Evolutionary conservation across 306 rosid species (phyloP), one percentile per base, ranked within the genome.

Genomic region (Acacia crassicarpa): DNA sequence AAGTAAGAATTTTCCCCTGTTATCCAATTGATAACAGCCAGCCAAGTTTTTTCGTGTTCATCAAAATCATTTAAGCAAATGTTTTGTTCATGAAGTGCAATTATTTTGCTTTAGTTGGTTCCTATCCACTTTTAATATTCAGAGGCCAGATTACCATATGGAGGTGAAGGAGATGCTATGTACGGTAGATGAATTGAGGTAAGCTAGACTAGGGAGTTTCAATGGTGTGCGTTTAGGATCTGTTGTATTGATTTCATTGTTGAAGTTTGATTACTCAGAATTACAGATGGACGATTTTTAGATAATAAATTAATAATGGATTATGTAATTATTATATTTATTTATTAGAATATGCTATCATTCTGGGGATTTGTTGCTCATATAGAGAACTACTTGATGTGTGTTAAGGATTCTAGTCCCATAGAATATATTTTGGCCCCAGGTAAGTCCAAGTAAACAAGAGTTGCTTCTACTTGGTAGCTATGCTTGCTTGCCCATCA

Each of bases 401-500:
- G 78, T 30, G 25, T 46, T 62, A 72, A 51, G 74, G 54, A 23
- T 22, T 81, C 25, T 23, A 53, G 9, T 65, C 51, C 51, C 41
- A 65, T 38, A 27, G 67, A 19, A 12, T 81, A 27, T 38, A 16
- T 58, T 33, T 76, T 40, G 38, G 63, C 32, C 44, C 33, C 67
- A 45, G 40, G 46, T 38, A 65, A 20, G 74, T 16, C 35, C 27
- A 65, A 43, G 71, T 13, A 71, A 53, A 23, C 62, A 80, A 25
- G 74, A 74, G 67, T 35, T 75, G 61, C 56, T 56, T 43, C 66
- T 77, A 84, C 69, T 61, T 27, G 80, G 80, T 40, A 72, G 40
- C 62, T 77, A 72, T 58, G 51, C 38, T 68, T 9, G 74, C 63
- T 46, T n/a, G 73, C 75, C 63, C 23, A 25, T 62, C 35, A 25